Evolutionary conservation across 352 stramenopile species (phyloP), one percentile per base, ranked within the genome.

Genomic region (Phytophthora hibernalis): DNA sequence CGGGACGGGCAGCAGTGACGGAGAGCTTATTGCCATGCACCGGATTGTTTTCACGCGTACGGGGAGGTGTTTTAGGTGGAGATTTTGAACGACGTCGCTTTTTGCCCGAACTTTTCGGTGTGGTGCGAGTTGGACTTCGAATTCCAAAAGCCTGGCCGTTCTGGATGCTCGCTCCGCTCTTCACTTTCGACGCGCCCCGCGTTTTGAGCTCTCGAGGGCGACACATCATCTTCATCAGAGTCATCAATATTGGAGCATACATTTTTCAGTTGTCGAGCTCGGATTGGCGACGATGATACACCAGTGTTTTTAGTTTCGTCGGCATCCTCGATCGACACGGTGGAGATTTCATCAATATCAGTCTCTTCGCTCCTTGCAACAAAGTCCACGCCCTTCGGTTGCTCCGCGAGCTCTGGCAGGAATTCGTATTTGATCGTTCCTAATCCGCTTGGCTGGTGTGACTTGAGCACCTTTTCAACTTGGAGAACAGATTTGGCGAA

Each of bases 401-500:
- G 26, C 21, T 20, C 37, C 28, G 21, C 18, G 21, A 22, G 8
- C 24, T 35, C 21, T 28, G 26, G 16, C 43, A 58, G 6, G 26
- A 62, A n/a, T 30, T 58, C 20, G 12, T 16, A 20, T 1, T 65
- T 3, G 7, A 31, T 31, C 38, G 15, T 43, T n/a, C 24, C 6
- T 11, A 18, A 20, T 13, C 26, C 7, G 6, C 18, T 49, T n/a
- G 16, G 18, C 6, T 64, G 28, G 11, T 24, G 55, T 24, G 70
- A 80, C 56, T 89, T 91, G 7, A 93, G 44, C 4, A 87, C 48
- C n/a, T 78, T 74, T 72, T 95, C 87, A 13, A 95, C 76, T 15
- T 89, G 58, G 1, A 93, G 65, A 47, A 90, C 79, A 0, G 87
- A 92, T 15, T 83, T 70, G 1, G 76, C 82, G 5, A 93, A 66